These are phyloP conservation scores for Penicillium sp. DNA, from an alignment of 2,329 filamentous ascomycete species.

Conservation along the genomic window DNA sequence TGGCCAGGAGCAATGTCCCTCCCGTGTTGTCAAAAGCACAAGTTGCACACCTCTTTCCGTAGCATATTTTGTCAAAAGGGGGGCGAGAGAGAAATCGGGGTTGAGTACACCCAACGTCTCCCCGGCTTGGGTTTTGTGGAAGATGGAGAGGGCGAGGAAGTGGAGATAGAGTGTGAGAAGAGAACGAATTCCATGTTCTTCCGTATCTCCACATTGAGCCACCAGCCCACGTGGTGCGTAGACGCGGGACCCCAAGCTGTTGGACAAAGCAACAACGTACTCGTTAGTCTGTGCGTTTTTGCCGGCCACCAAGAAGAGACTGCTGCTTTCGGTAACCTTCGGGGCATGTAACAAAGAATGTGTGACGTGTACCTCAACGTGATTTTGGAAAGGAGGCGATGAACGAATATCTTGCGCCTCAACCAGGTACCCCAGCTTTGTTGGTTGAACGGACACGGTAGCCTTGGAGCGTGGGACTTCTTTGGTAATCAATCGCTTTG, in stretches of 20 bases:
- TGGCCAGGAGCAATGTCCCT: constrained; percentile 9
- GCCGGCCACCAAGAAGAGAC: constrained; percentile 18
- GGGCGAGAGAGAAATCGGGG: constrained; percentile 19
- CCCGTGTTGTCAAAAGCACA: constrained; percentile 17
- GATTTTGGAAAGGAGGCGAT: not conserved
- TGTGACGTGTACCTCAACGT: constrained; percentile 10
- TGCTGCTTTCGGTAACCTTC: constrained; percentile 3
- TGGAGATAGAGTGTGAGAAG: constrained; percentile 18
- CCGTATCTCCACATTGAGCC: constrained; percentile 4
- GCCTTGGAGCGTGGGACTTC: constrained; percentile 5
- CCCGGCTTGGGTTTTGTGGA: constrained; percentile 9
- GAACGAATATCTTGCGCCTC: not conserved
- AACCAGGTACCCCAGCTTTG: constrained; percentile 11
- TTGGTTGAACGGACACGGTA: constrained; percentile 6
- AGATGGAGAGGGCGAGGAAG: constrained; percentile 13
- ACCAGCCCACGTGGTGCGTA: constrained; percentile 5
- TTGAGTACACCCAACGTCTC: constrained; percentile 17
- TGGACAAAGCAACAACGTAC: constrained; percentile 12
- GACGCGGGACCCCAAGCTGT: constrained; percentile 13
- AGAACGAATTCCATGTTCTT: constrained; percentile 4
- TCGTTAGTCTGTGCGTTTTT: not conserved
- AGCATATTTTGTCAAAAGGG: constrained; percentile 13
- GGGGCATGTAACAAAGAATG: constrained; percentile 17
- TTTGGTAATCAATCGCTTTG: constrained; percentile 19
- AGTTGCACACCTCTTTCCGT: constrained; percentile 13